Percentiles rank a stretch among this genome's conserved stretches.
phyloP scores from a whole-genome alignment of 1,284 basidiomycete species.

The Sporisorium sorghi region DNA sequence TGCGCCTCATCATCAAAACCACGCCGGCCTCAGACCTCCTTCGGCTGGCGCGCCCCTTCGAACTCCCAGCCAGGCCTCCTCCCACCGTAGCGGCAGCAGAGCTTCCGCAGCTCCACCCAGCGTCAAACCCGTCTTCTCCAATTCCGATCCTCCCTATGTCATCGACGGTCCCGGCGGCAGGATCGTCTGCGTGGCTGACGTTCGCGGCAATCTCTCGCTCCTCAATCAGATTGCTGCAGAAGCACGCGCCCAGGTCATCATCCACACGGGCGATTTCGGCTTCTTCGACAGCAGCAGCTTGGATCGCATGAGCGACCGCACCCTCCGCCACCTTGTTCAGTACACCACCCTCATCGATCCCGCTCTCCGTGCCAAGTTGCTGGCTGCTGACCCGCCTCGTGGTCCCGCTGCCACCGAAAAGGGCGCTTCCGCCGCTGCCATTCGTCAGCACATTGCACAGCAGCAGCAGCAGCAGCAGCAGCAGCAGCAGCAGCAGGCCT shows the following conservation, averaged over 20 bases:
- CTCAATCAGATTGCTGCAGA: constrained; percentile 92
- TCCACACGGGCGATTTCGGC: constrained; percentile 99
- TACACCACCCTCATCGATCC: constrained; percentile 95
- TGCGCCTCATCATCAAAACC: constrained; percentile 11
- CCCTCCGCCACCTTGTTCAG: constrained; percentile 93
- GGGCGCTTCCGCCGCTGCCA: constrained; percentile 28
- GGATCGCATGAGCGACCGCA: constrained; percentile 88
- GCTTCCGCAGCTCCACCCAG: constrained; percentile 17
- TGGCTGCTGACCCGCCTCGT: constrained; percentile 74
- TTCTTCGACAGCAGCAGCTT: constrained; percentile 90
- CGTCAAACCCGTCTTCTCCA: constrained; percentile 16
- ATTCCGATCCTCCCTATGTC: constrained; percentile 50
- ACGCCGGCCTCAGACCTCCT: constrained; percentile 35
- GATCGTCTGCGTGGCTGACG: constrained; percentile 95
- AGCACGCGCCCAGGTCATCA: constrained; percentile 82
- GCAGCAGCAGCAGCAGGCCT: constrained; percentile 58
- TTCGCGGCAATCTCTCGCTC: constrained; percentile 79
- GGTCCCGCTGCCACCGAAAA: constrained; percentile 42
- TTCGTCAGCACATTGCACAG: constrained; percentile 68
- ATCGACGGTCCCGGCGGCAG: constrained; percentile 74
- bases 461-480: constrained; percentile 56
- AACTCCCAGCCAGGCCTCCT: constrained; percentile 36
- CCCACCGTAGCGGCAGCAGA: constrained; percentile 45
- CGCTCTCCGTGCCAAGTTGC: constrained; percentile 82
- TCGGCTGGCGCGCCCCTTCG: constrained; percentile 18